phyloP scores from a whole-genome alignment of 139 green algal genomes.

The Haematococcus lacustris region DNA sequence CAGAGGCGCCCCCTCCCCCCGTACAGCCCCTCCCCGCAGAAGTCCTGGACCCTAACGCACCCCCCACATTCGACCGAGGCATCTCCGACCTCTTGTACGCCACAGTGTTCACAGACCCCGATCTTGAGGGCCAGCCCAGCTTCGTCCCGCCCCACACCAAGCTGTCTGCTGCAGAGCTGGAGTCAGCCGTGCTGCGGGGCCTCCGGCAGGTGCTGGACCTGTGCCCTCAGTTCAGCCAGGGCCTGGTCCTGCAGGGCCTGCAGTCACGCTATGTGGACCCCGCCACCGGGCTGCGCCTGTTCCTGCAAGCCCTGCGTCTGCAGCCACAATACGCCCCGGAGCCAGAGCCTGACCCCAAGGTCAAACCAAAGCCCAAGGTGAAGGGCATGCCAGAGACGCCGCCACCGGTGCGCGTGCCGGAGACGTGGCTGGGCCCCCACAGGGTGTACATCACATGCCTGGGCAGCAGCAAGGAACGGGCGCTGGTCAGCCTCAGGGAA shows the following conservation, averaged over 20 bases:
- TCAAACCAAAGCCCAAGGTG: slow-evolving; percentile 7
- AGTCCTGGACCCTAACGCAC: too few relatives aligned
- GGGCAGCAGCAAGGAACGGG: too few relatives aligned
- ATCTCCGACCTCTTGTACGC: slow-evolving; percentile 31
- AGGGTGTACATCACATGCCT: slow-evolving; percentile 20
- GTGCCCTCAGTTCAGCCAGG: slow-evolving; percentile 21
- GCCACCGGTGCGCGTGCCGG: slow-evolving; percentile 1
- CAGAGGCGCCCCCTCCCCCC: too few relatives aligned
- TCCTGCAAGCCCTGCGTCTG: slow-evolving; percentile 41
- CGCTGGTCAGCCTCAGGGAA: too few relatives aligned
- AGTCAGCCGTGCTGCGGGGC: slow-evolving; percentile 10
- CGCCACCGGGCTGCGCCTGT: slow-evolving; percentile 9
- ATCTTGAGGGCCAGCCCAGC: slow-evolving; percentile 18
- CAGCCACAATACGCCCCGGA: slow-evolving; percentile 16
- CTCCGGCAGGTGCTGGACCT: slow-evolving; percentile 13
- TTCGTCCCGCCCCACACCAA: slow-evolving; percentile 24
- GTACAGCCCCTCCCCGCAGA: too few relatives aligned
- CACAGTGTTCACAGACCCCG: slow-evolving; percentile 28
- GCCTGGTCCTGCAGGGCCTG: slow-evolving; percentile 49
- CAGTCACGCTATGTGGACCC: slow-evolving; percentile 19
- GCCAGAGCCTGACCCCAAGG: slow-evolving; percentile 24
- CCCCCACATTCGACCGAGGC: too few relatives aligned
- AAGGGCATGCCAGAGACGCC: slow-evolving; percentile 5
- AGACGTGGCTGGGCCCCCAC: slow-evolving; percentile 12
- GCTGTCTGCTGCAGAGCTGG: background rate